A percentile compares a stretch with the other conserved stretches of the same genome.
These are phyloP conservation scores for Bolboschoenus planiculmis DNA, from an alignment of 176 grass and related monocot genomes.

Conservation along the genomic window DNA sequence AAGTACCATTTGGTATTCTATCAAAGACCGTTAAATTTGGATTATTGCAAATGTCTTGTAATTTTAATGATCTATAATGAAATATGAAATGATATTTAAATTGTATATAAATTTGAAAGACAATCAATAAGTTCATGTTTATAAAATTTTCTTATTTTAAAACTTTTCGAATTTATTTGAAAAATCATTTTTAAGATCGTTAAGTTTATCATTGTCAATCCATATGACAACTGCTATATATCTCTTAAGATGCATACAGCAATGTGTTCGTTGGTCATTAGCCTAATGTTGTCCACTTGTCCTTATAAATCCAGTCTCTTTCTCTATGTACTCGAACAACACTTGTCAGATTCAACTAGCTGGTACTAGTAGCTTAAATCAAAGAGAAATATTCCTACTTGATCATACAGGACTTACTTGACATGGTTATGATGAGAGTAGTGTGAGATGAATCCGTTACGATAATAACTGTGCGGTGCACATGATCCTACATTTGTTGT, in stretches of 20 bases:
- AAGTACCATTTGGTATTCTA: no score
- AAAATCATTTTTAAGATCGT: no score
- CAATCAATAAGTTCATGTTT: no score
- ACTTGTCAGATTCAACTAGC: not conserved
- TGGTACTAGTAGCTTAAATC: not conserved
- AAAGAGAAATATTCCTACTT: not conserved
- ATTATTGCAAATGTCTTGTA: no score
- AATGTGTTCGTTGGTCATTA: not conserved
- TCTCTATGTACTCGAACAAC: not conserved
- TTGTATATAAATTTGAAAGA: no score
- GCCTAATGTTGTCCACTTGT: not conserved
- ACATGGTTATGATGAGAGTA: no score
- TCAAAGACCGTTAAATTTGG: no score
- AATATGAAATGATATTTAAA: no score
- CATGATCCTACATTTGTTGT: not conserved
- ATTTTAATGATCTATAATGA: no score
- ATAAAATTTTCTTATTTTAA: no score
- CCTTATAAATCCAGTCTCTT: not conserved
- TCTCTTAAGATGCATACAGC: not conserved
- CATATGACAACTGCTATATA: not conserved
- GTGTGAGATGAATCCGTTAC: not conserved
- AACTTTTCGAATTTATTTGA: no score
- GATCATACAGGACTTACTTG: not conserved
- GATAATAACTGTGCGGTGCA: not conserved
- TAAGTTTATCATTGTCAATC: no score